These are phyloP conservation scores for Nitzschia putrida DNA, from an alignment of 108 stramenopile genomes.

Conservation along the genomic window DNA sequence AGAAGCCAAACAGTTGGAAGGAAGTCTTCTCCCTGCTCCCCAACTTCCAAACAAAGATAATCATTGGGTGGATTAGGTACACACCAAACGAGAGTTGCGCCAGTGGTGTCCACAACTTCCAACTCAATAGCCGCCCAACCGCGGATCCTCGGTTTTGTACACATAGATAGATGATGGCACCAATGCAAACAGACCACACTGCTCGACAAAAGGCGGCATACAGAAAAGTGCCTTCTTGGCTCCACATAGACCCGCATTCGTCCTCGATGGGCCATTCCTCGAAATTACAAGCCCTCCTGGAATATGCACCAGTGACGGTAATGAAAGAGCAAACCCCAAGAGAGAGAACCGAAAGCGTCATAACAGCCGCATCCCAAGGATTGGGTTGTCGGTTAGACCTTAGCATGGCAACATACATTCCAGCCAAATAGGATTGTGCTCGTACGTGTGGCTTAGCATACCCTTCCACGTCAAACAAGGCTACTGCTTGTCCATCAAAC, in stretches of 20 bases:
- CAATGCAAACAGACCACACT: slow-evolving; percentile 45
- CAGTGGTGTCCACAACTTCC: slow-evolving; percentile 54
- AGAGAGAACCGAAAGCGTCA: slow-evolving; percentile 14
- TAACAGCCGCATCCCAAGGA: background rate
- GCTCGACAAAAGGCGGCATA: slow-evolving; percentile 44
- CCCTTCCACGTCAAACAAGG: slow-evolving; percentile 51
- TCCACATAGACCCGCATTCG: slow-evolving; percentile 50
- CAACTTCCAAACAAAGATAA: slow-evolving; percentile 51
- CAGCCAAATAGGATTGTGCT: slow-evolving; percentile 53
- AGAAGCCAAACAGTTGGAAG: slow-evolving; percentile 37
- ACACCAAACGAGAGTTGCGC: slow-evolving; percentile 49
- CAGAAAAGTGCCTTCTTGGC: slow-evolving; percentile 25
- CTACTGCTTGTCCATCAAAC: slow-evolving; percentile 52
- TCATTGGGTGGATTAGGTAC: slow-evolving; percentile 62
- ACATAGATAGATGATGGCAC: slow-evolving; percentile 37
- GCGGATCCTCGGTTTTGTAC: slow-evolving; percentile 14
- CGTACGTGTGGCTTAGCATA: slow-evolving; percentile 62
- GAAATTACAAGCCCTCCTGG: slow-evolving; percentile 50
- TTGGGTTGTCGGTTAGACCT: background rate
- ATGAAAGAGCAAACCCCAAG: slow-evolving; percentile 34
- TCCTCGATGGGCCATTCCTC: slow-evolving; percentile 36
- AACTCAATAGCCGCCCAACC: slow-evolving; percentile 33
- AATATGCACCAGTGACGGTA: slow-evolving; percentile 51
- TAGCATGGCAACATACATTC: slow-evolving; percentile 51
- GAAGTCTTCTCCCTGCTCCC: slow-evolving; percentile 38